Evolutionary conservation across 768 basidiomycete genomes (phyloP).

Genomic region (Boletus pseudo-olivaceus): DNA sequence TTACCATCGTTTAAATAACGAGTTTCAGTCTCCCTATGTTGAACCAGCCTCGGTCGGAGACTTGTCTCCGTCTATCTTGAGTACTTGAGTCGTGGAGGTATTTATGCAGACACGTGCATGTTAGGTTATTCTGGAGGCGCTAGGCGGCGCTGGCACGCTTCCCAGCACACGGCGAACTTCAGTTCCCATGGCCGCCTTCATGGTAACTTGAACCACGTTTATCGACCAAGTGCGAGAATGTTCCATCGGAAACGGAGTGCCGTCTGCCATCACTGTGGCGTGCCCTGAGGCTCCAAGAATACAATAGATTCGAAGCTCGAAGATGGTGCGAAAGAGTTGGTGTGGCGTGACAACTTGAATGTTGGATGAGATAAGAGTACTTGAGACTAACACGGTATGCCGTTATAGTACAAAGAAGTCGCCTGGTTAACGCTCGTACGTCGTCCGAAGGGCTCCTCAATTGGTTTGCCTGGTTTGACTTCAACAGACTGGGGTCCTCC

Average conservation of each 20-base stretch:
- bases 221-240: neutral
- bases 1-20: neutral
- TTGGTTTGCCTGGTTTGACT: neutral
- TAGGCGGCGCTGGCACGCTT: neutral
- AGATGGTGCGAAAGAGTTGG: no score
- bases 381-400: neutral
- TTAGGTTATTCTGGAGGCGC: neutral
- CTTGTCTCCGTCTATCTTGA: neutral
- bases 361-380: neutral
- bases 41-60: neutral
- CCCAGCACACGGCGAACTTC: conserved; percentile 1
- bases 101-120: neutral
- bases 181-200: neutral
- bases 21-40: neutral
- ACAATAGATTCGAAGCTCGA: neutral
- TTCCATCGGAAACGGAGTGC: conserved; percentile 3
- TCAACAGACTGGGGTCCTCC: neutral
- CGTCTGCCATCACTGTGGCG: neutral
- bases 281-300: neutral
- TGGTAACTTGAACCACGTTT: neutral
- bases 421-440: neutral
- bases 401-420: neutral
- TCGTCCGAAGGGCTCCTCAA: no score
- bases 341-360: neutral
- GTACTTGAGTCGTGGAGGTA: neutral